Base-by-base conservation (phyloP, 208 protist genomes). In the Leishmania braziliensis region DNA sequence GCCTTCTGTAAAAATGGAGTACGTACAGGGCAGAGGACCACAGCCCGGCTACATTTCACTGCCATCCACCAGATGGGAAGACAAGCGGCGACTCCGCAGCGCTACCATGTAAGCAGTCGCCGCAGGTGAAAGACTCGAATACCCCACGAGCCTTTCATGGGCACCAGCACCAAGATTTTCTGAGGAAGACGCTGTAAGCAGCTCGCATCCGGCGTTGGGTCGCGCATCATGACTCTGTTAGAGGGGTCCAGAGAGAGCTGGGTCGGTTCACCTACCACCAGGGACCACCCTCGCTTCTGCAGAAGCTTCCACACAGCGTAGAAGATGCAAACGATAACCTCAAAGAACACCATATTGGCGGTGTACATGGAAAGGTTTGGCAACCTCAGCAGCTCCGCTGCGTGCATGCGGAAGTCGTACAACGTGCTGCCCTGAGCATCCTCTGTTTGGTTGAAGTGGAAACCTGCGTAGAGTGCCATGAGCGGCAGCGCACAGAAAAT, bases 351-450 rank as follows among this genome's bases (percentile, higher is more conserved):
- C 74, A 48, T 50, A 16, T 80, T 73, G 14, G 63, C 14, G 18
- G 77, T 65, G 75, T 75, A 81, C 48, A 75, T 72, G 29, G 74
- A 54, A 36, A 83, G 77, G 78, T 86, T 86, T 18, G 81, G 79
- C 54, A 79, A 50, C 23, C 70, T 74, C 23, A 84, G 77, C n/a
- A 83, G 66, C 65, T 78, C 75, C 8, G 81, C 85, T 9, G 60
- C 69, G 78, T 88, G 75, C 3, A 75, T 86, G 81, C 79, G 81
- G 63, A 86, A 84, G 75, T 78, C 58, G 62, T 73, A 75, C n/a
- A 56, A 16, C 36, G 14, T 20, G 46, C 68, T 20, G 14, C 29
- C 65, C 14, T 70, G 4, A 20, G 5, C 51, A 26, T 69, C n/a
- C 66, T 76, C 63, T 10, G 51, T 33, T 16, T 36, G 23, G 75